Evolutionary conservation across 257 asterid genomes (phyloP).

Genomic region (Nicotiana obtusifolia): DNA sequence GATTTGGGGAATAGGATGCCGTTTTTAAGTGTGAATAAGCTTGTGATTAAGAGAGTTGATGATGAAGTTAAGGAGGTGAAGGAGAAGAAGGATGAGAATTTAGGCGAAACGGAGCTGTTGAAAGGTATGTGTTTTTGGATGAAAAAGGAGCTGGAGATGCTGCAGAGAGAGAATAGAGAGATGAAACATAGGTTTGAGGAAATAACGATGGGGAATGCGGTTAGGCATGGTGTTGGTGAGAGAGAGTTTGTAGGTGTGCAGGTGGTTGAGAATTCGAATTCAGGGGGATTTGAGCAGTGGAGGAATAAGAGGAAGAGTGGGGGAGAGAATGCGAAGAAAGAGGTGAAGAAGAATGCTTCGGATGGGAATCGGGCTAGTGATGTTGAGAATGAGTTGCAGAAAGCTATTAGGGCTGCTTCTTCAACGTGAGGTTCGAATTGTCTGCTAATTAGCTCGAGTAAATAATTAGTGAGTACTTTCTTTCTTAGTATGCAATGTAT

Average conservation of each 20-base stretch:
- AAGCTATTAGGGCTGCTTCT: conserved; percentile 75
- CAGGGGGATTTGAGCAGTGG: conserved; percentile 59
- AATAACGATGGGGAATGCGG: conserved; percentile 29
- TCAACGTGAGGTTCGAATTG: conserved; percentile 27
- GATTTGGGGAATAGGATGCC: conserved; percentile 51
- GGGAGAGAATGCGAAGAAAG: conserved; percentile 37
- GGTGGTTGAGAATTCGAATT: conserved; percentile 34
- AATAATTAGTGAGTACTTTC: not conserved
- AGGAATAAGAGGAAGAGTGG: conserved; percentile 38
- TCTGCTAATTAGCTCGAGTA: conserved; percentile 1
- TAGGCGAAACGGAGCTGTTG: conserved; percentile 40
- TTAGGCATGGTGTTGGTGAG: conserved; percentile 20
- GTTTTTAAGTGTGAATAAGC: conserved; percentile 53
- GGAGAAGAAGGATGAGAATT: conserved; percentile 27
- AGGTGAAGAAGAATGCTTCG: conserved; percentile 34
- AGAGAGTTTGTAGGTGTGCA: conserved; percentile 28
- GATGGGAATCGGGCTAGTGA: conserved; percentile 26
- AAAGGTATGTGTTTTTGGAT: conserved; percentile 70
- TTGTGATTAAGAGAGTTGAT: conserved; percentile 54
- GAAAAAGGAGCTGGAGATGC: conserved; percentile 62
- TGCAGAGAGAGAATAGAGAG: conserved; percentile 53
- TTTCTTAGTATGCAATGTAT: not conserved
- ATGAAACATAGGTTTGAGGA: conserved; percentile 61
- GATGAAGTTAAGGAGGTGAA: conserved; percentile 29
- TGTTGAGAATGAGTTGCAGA: conserved; percentile 82